These are phyloP conservation scores for Lagenidium giganteum DNA, from an alignment of 352 stramenopile genomes.

Conservation along the genomic window DNA sequence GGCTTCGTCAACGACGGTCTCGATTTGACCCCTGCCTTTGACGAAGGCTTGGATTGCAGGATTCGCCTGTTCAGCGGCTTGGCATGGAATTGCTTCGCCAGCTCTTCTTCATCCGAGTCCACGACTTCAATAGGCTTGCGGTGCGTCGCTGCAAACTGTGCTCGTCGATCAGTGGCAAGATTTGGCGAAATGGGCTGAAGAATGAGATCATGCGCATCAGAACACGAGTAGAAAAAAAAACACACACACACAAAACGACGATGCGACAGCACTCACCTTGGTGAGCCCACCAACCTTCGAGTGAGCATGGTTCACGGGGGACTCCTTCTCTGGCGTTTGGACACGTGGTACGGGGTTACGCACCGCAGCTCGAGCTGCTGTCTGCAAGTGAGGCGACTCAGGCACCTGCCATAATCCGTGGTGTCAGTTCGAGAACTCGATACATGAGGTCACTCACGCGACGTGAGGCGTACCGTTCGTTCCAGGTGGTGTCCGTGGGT, in stretches of 20 bases:
- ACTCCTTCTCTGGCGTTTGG: conserved; percentile 1
- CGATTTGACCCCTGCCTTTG: too few relatives aligned
- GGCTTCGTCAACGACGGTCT: conserved; percentile 30
- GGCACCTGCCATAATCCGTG: conserved; percentile 13
- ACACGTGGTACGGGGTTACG: conserved; percentile 9
- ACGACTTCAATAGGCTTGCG: conserved; percentile 34
- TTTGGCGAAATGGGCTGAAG: conserved; percentile 53
- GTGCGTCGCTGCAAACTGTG: conserved; percentile 22
- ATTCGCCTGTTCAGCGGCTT: conserved; percentile 41
- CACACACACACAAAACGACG: too few relatives aligned
- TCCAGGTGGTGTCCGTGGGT: not conserved
- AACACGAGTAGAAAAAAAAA: too few relatives aligned
- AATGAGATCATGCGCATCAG: too few relatives aligned
- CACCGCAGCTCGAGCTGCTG: conserved; percentile 17
- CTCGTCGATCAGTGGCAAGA: conserved; percentile 39
- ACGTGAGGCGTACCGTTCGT: too few relatives aligned
- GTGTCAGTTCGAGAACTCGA: too few relatives aligned
- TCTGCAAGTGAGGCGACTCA: conserved; percentile 20
- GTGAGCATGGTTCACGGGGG: conserved; percentile 14
- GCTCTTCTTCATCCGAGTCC: conserved; percentile 49
- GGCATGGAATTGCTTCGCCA: conserved; percentile 65
- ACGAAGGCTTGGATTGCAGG: conserved; percentile 17
- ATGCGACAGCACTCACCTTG: too few relatives aligned
- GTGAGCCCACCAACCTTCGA: conserved; percentile 21
- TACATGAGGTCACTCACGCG: too few relatives aligned